phyloP scores from a whole-genome alignment of 495 filamentous ascomycete genomes.

The Bombardia bombarda region DNA sequence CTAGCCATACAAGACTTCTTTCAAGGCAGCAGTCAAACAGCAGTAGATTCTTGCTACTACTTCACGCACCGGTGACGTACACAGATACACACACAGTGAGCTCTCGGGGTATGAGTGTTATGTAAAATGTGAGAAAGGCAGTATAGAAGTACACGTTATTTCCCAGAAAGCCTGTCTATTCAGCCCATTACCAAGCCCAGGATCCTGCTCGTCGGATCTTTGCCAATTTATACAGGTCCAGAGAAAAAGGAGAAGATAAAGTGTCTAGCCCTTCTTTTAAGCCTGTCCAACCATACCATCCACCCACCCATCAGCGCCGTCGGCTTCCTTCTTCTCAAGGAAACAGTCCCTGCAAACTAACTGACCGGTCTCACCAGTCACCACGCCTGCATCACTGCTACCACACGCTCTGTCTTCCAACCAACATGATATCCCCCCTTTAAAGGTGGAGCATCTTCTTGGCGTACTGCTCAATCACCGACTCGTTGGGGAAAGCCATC shows the following conservation, averaged over 20 bases:
- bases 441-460: conserved; percentile 75
- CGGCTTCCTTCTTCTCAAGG: not conserved
- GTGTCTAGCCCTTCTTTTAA: not conserved
- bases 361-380: too few relatives aligned
- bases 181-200: conserved; percentile 14
- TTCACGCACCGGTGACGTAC: too few relatives aligned
- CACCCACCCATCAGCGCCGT: not conserved
- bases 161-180: conserved; percentile 12
- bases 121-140: conserved; percentile 4
- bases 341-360: too few relatives aligned
- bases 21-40: too few relatives aligned
- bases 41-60: too few relatives aligned
- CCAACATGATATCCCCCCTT: not conserved
- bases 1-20: too few relatives aligned
- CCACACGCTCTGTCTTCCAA: not conserved
- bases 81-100: too few relatives aligned
- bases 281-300: not conserved
- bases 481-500: conserved; percentile 84
- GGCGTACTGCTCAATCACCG: conserved; percentile 72
- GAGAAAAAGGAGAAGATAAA: conserved; percentile 1
- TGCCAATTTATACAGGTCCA: not conserved
- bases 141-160: conserved; percentile 12
- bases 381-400: not conserved
- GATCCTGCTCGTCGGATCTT: conserved; percentile 5
- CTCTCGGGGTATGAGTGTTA: conserved; percentile 2